Evolutionary conservation across 768 basidiomycete genomes (phyloP).

Genomic region (Auricularia sp.): DNA sequence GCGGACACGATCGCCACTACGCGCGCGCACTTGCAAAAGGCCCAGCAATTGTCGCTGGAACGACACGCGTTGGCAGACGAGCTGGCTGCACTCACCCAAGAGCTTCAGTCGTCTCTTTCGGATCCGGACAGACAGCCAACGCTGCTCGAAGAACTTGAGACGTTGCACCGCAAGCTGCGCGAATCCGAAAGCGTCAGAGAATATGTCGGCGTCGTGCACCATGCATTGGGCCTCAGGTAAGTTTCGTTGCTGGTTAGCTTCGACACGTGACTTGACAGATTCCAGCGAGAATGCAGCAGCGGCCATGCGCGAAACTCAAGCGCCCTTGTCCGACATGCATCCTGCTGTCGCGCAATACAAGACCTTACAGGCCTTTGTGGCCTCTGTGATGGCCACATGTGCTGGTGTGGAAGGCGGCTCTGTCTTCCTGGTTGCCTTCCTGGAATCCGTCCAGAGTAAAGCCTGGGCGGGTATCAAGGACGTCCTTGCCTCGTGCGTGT

Average conservation of each 20-base stretch:
- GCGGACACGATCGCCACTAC: slow-evolving; percentile 37
- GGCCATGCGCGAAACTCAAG: slow-evolving; percentile 36
- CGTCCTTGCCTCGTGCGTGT: slow-evolving; percentile 48
- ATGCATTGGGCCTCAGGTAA: slow-evolving; percentile 63
- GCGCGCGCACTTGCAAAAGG: slow-evolving; percentile 43
- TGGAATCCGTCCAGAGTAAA: slow-evolving; percentile 50
- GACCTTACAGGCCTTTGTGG: slow-evolving; percentile 50
- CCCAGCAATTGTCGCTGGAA: slow-evolving; percentile 64
- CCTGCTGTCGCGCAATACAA: slow-evolving; percentile 47
- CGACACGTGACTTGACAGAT: background rate
- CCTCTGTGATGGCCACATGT: slow-evolving; percentile 36
- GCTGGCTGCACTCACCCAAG: slow-evolving; percentile 51
- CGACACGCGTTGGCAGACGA: slow-evolving; percentile 74
- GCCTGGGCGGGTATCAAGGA: slow-evolving; percentile 74
- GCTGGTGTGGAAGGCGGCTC: slow-evolving; percentile 32
- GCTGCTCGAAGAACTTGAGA: slow-evolving; percentile 74
- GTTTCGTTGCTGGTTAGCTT: slow-evolving; percentile 10
- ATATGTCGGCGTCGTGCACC: slow-evolving; percentile 68
- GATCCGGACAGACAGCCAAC: slow-evolving; percentile 43
- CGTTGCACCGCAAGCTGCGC: slow-evolving; percentile 62
- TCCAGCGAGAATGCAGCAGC: background rate
- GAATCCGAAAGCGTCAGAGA: slow-evolving; percentile 65
- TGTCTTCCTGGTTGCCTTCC: slow-evolving; percentile 42
- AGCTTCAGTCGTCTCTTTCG: slow-evolving; percentile 48
- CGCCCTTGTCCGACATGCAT: slow-evolving; percentile 16